These are phyloP conservation scores for Westerdykella aurantiaca DNA, from an alignment of 2,329 filamentous ascomycete genomes.

Conservation along the genomic window DNA sequence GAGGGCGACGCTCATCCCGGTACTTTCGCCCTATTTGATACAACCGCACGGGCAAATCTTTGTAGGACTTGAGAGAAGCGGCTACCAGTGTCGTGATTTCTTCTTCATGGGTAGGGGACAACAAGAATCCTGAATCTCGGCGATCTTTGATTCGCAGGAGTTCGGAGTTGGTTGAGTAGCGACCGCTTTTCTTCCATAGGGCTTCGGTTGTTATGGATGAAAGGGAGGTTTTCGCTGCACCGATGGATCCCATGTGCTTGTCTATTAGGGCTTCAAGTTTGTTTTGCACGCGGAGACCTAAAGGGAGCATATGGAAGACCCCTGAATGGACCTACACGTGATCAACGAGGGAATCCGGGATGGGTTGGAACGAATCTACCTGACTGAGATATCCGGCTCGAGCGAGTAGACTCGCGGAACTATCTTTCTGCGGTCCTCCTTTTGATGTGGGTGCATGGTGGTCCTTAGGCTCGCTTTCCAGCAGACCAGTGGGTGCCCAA, in stretches of 20 bases:
- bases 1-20: constrained; percentile 81
- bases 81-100: constrained; percentile 83
- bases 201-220: constrained; percentile 81
- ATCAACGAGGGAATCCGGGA: constrained; percentile 10
- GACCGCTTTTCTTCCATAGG: constrained; percentile 78
- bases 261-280: constrained; percentile 85
- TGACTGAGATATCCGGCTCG: constrained; percentile 44
- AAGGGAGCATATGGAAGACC: constrained; percentile 83
- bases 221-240: constrained; percentile 73
- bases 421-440: constrained; percentile 18
- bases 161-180: constrained; percentile 72
- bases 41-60: constrained; percentile 74
- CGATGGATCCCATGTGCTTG: constrained; percentile 77
- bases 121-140: constrained; percentile 65
- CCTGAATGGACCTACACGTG: constrained; percentile 68
- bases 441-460: neutral
- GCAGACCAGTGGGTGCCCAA: constrained; percentile 66
- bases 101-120: constrained; percentile 93
- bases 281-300: constrained; percentile 79
- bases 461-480: neutral
- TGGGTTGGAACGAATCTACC: constrained; percentile 13
- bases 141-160: constrained; percentile 77
- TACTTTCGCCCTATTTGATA: constrained; percentile 96
- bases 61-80: constrained; percentile 70
- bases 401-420: constrained; percentile 42